Evolutionary conservation across 2,329 filamentous ascomycete genomes (phyloP).

Genomic region (Phialophora verrucosa): DNA sequence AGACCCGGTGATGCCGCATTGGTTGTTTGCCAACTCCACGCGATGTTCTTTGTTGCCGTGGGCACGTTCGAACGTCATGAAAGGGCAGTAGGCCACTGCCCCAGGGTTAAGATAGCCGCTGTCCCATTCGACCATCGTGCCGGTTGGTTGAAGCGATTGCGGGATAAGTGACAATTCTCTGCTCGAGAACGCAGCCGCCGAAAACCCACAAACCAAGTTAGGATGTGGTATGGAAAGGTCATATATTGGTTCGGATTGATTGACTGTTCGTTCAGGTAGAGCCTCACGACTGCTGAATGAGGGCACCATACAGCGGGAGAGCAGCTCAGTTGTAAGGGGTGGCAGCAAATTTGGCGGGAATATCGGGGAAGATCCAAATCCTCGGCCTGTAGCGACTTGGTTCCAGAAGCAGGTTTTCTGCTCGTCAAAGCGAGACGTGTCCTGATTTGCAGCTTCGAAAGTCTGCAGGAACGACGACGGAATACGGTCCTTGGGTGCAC

Average conservation of each 20-base stretch:
- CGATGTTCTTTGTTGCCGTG: constrained; percentile 32
- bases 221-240: constrained; percentile 33
- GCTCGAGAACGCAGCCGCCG: constrained; percentile 25
- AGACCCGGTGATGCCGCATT: constrained; percentile 35
- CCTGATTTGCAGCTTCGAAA: constrained; percentile 23
- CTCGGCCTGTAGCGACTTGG: constrained; percentile 29
- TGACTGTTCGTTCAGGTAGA: constrained; percentile 24
- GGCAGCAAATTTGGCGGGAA: constrained; percentile 36
- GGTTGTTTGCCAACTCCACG: constrained; percentile 35
- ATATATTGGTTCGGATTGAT: constrained; percentile 28
- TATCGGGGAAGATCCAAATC: constrained; percentile 34
- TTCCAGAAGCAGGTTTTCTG: constrained; percentile 30
- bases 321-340: constrained; percentile 26
- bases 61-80: constrained; percentile 34
- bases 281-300: constrained; percentile 32
- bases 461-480: constrained; percentile 26
- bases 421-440: constrained; percentile 23
- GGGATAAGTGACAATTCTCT: constrained; percentile 27
- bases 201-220: constrained; percentile 32
- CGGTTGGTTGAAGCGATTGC: constrained; percentile 31
- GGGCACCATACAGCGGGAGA: constrained; percentile 35
- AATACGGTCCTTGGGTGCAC: constrained; percentile 26
- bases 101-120: constrained; percentile 32
- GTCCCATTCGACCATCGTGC: constrained; percentile 33
- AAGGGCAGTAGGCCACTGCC: constrained; percentile 26